phyloP scores from a whole-genome alignment of 805 yeast species.

The Saturnispora quitensis region DNA sequence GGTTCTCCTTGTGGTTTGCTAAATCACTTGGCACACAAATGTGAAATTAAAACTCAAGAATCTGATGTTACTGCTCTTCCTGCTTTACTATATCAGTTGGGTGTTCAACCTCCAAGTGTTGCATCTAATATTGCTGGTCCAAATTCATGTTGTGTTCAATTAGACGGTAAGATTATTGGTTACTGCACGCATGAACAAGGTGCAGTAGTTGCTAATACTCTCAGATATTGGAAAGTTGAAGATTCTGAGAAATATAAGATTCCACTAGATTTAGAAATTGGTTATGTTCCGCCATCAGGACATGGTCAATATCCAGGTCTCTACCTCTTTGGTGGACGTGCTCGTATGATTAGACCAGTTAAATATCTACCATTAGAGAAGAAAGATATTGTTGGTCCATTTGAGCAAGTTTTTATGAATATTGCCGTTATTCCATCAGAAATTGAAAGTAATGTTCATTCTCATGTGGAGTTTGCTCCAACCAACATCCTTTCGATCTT shows the following conservation, averaged over 20 bases:
- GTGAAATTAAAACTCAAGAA: conserved; percentile 71
- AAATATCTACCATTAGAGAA: conserved; percentile 79
- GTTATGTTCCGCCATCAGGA: conserved; percentile 91
- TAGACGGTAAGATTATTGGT: conserved; percentile 88
- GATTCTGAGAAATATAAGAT: conserved; percentile 50
- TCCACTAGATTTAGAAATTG: conserved; percentile 84
- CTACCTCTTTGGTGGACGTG: conserved; percentile 80
- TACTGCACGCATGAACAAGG: conserved; percentile 93
- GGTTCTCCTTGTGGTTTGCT: conserved; percentile 98
- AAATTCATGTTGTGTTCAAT: conserved; percentile 76
- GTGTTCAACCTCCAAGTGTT: conserved; percentile 73
- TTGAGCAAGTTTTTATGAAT: conserved; percentile 95
- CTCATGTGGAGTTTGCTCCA: conserved; percentile 92
- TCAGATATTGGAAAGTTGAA: conserved; percentile 88
- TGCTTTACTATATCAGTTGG: conserved; percentile 53
- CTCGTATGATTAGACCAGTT: conserved; percentile 95
- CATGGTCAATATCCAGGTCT: conserved; percentile 98
- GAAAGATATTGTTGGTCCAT: conserved; percentile 88
- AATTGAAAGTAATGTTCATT: conserved; percentile 69
- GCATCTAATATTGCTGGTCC: conserved; percentile 74
- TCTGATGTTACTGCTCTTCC: conserved; percentile 71
- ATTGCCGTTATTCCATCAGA: conserved; percentile 92
- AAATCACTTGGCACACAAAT: conserved; percentile 93
- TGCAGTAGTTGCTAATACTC: conserved; percentile 73
- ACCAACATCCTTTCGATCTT: conserved; percentile 89